Base-by-base conservation (phyloP, 2,329 filamentous ascomycete species). In the Diplodia sapinea region DNA sequence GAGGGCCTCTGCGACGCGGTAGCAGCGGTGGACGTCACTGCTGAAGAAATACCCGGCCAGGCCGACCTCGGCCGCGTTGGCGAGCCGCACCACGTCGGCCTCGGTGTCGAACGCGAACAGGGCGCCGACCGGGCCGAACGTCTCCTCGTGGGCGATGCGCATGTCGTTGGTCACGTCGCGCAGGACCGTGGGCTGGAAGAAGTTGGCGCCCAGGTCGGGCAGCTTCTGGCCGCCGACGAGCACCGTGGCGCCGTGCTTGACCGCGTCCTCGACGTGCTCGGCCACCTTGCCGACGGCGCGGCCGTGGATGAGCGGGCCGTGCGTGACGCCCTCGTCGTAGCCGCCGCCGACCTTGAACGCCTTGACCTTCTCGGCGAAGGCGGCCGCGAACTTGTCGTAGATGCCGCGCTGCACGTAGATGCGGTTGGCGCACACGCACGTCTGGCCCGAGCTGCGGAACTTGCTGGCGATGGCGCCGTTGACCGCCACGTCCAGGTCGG, bases 11-110 rank as follows among this genome's bases (percentile, higher is more conserved):
- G 87, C 86, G 52, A 89, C 82, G 52, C 87, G 80, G 78, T 87
- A 89, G 67, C 84, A 82, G 33, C 87, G 79, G 71, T 85, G 83
- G 5, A 89, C 74, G 71, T 89, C 86, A 55, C 79, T 82, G 70
- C 84, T 93, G 84, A 92, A 98, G 83, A 99, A 97, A 82, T 98
- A 98, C 0, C 92, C 94, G 0, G 94, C 95, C 43, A 99, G 85
- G 1, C 95, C 95, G 47, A 98, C 94, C 64, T 94, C 89, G 1
- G 92, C 84, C 51, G 82, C 80, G 79, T 99, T 99, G 4, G 95
- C 94, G 71, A 94, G 81, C 70, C 86, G 84, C 36, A 98, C 88
- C 5, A 97, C 95, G 74, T 98, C 94, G 65, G 91, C 89, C 80
- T 98, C 95, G 0, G 90, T 93, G 56, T 92, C 87, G 76, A 98